Conservation (phyloP, 352 stramenopile genomes). For the Thalassiosira oceanica region DNA sequence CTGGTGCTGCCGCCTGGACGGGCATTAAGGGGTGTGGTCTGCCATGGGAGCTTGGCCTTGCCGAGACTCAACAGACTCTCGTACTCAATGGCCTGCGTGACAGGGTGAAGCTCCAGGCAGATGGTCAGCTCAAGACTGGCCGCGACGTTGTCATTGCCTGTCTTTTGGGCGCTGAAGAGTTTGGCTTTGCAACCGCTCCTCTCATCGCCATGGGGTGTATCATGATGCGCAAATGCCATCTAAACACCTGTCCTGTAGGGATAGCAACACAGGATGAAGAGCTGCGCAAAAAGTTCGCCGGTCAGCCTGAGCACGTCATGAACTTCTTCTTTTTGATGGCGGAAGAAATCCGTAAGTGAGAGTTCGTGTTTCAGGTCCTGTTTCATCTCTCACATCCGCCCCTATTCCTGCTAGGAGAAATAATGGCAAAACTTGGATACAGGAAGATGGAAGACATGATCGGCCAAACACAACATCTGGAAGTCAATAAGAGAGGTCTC, state of each 20-base stretch:
- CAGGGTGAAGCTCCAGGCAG: constrained; percentile 91
- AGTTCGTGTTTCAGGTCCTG: too few relatives aligned
- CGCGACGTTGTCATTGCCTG: constrained; percentile 92
- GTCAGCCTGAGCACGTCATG: constrained; percentile 93
- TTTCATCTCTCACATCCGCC: too few relatives aligned
- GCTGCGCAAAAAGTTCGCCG: constrained; percentile 93
- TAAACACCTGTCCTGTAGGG: constrained; percentile 97
- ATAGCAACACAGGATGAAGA: constrained; percentile 96
- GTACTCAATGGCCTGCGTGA: constrained; percentile 93
- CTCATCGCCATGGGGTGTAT: constrained; percentile 95
- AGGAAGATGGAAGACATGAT: constrained; percentile 92
- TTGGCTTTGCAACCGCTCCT: constrained; percentile 91
- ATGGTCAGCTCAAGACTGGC: constrained; percentile 91
- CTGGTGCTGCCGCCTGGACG: constrained; percentile 92
- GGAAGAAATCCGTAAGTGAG: constrained; percentile 92
- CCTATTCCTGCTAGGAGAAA: too few relatives aligned
- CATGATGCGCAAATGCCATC: constrained; percentile 96
- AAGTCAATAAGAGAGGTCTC: too few relatives aligned
- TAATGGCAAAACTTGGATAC: constrained; percentile 88
- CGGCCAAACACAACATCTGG: constrained; percentile 89
- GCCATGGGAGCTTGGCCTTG: constrained; percentile 94
- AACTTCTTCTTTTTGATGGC: constrained; percentile 97
- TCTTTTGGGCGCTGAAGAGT: constrained; percentile 94
- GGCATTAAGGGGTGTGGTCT: constrained; percentile 91
- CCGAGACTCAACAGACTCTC: constrained; percentile 95